Conservation (phyloP, 768 basidiomycete genomes). For the Boletus reticulatus region DNA sequence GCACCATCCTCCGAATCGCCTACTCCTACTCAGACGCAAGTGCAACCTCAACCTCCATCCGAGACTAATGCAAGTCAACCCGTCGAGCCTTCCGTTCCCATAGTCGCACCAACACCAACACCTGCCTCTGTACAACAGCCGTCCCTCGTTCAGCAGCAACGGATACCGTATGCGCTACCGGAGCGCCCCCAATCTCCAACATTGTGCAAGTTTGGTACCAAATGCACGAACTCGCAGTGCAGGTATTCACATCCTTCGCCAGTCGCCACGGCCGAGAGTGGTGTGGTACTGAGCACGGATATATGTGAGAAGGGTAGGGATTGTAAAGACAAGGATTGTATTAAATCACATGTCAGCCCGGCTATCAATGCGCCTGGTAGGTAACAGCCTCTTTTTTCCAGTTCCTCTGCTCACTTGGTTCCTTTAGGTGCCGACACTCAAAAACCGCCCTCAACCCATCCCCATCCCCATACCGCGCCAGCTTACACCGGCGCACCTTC, state of each 20-base stretch:
- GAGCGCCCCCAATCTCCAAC: constrained; percentile 84
- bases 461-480: constrained; percentile 29
- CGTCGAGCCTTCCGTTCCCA: constrained; percentile 11
- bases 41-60: constrained; percentile 14
- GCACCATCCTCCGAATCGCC: constrained; percentile 19
- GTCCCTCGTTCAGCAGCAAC: constrained; percentile 24
- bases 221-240: constrained; percentile 89
- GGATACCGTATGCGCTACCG: constrained; percentile 56
- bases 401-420: constrained; percentile 12
- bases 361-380: constrained; percentile 68
- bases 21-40: constrained; percentile 17
- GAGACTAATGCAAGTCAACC: constrained; percentile 14
- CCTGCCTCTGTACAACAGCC: constrained; percentile 24
- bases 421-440: constrained; percentile 28
- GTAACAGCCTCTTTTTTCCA: not conserved
- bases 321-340: constrained; percentile 93
- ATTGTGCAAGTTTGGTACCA: constrained; percentile 89
- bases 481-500: constrained; percentile 28
- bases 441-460: constrained; percentile 39
- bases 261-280: constrained; percentile 93
- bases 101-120: constrained; percentile 26
- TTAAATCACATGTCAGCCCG: constrained; percentile 88
- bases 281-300: constrained; percentile 92
- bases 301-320: constrained; percentile 85
- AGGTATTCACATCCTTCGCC: constrained; percentile 94